Base-by-base conservation (phyloP, 192 early-diverging fungal genomes). In the Mortierella alpina region DNA sequence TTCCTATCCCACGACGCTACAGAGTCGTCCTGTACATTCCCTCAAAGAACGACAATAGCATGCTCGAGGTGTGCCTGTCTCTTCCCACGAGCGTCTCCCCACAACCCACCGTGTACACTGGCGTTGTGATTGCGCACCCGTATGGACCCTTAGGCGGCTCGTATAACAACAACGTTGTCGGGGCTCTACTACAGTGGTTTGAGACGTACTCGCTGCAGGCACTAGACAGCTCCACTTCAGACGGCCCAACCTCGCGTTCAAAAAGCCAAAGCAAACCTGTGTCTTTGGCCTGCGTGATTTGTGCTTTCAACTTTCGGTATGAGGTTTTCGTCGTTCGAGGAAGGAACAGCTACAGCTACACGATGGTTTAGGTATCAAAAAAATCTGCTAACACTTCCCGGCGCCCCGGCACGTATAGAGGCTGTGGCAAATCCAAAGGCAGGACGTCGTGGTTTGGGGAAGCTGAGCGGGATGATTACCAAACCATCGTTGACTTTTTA, bases 241-340 rank as follows among this genome's bases (percentile, higher is more conserved):
- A n/a, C 47, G 13, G 5, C 40, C 7, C 18, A 17, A 6, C 59
- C 10, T 44, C 65, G 5, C 44, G 42, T 13, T 23, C 45, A 54
- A 67, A 56, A 10, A n/a, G 41, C 54, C 54, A 20, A 18, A 20
- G 20, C 54, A 14, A 51, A 15, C 11, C 68, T 8, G 53, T 59
- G 10, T 59, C 70, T 7, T 41, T 80, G 20, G 59, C 77, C 5
- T 72, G 77, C 50, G 60, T 85, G 17, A 82, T 82, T 41, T 64
- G 75, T 58, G 84, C 84, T 0, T 70, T 85, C 59, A 85, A 85
- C 66, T 82, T 85, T 68, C 70, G 83, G 83, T 81, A 81, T 10
- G 65, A 31, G 31, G 31, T 59, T 13, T 17, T 59, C 31, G 31
- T 22, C 39, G 40, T 42, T 57, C 10, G 14, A 22, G 41, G 14